Percentiles rank a stretch among this genome's conserved stretches.
These are phyloP conservation scores for Alloteropsis angusta DNA, from an alignment of 202 grass and related monocot species.

Conservation along the genomic window DNA sequence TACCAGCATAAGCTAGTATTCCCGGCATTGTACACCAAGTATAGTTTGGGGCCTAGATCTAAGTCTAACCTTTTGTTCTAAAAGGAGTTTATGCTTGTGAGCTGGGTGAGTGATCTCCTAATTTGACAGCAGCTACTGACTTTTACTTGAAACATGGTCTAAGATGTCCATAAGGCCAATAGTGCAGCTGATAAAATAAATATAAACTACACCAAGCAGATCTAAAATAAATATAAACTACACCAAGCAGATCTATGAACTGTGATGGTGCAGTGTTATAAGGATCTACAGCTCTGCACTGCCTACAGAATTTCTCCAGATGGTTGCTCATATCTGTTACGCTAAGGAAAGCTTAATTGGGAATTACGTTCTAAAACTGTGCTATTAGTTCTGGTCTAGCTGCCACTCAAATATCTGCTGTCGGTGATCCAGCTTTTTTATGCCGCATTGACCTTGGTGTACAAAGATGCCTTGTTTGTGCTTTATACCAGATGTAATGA, in stretches of 20 bases:
- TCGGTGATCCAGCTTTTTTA: not conserved
- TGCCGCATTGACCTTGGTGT: not conserved
- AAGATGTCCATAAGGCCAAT: not conserved
- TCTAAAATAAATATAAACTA: no score
- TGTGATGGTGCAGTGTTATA: not conserved
- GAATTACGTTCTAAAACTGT: not conserved
- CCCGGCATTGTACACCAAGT: not conserved
- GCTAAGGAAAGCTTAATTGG: not conserved
- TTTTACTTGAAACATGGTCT: not conserved
- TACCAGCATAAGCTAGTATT: not conserved
- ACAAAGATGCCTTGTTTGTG: slow-evolving; percentile 3
- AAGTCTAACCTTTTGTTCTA: not conserved
- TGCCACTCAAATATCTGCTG: not conserved
- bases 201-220: no score
- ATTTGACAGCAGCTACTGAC: not conserved
- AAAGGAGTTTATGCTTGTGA: not conserved
- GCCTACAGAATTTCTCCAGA: not conserved
- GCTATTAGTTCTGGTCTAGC: not conserved
- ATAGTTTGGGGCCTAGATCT: not conserved
- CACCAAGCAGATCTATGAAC: not conserved
- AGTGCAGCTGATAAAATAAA: not conserved
- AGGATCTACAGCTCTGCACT: not conserved
- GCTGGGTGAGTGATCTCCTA: not conserved
- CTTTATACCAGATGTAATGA: not conserved
- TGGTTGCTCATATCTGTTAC: not conserved